Conservation (phyloP, 257 asterid genomes). For the Solanum chaucha region DNA sequence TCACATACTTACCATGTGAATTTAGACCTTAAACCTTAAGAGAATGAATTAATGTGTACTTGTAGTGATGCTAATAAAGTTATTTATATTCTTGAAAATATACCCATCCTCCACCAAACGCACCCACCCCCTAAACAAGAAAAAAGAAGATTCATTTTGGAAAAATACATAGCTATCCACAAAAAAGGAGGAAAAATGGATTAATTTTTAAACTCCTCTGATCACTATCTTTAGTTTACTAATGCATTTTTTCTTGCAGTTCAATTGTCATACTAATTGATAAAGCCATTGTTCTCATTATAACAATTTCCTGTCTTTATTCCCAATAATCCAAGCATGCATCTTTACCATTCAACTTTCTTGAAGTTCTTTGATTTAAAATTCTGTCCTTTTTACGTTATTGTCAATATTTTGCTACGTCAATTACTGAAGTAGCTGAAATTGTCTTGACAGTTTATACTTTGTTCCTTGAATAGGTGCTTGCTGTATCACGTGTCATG, state of each 20-base stretch:
- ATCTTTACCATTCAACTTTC: background rate
- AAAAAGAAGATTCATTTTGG: background rate
- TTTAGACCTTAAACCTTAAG: background rate
- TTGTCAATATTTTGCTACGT: background rate
- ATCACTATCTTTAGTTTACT: background rate
- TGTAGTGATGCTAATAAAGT: background rate
- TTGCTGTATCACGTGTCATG: slow-evolving; percentile 93
- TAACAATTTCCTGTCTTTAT: background rate
- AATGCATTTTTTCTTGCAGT: background rate
- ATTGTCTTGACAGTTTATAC: background rate
- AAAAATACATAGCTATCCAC: background rate
- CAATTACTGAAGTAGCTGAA: background rate
- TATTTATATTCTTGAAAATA: background rate
- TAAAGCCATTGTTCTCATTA: background rate
- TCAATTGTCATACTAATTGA: background rate
- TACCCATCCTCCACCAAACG: background rate
- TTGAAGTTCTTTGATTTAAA: background rate
- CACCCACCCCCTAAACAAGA: background rate
- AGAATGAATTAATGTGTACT: background rate
- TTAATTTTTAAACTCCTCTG: background rate
- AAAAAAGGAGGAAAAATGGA: background rate
- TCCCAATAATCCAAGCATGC: background rate
- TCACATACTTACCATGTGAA: background rate
- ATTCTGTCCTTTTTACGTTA: background rate
- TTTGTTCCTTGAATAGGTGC: slow-evolving; percentile 48